A percentile compares a stretch with the other conserved stretches of the same genome.
These are phyloP conservation scores for Fusarium continuum DNA, from an alignment of 2,329 filamentous ascomycete species.

Conservation along the genomic window DNA sequence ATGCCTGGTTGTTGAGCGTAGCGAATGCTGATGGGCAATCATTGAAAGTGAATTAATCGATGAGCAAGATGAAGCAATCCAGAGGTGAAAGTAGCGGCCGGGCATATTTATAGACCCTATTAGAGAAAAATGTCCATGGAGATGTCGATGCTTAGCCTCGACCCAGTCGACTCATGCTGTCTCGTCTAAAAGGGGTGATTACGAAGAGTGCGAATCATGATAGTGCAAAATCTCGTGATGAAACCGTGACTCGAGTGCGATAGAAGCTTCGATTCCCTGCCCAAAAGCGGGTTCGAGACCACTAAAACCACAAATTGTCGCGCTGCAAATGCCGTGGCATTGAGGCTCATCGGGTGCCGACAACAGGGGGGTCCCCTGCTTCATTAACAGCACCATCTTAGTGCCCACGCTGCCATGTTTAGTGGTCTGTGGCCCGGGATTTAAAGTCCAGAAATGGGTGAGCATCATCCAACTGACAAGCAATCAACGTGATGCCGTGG, in stretches of 20 bases:
- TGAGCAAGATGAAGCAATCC: background rate
- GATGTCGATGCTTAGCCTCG: background rate
- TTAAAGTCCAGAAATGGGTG: slow-evolving; percentile 6
- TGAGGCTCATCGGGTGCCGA: slow-evolving; percentile 32
- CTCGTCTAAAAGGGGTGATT: slow-evolving; percentile 32
- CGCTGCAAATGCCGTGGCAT: slow-evolving; percentile 33
- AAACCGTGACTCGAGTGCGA: slow-evolving; percentile 24
- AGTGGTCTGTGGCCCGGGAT: slow-evolving; percentile 7
- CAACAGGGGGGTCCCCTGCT: slow-evolving; percentile 1
- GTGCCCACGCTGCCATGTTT: background rate
- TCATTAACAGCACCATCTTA: background rate
- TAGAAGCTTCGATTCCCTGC: slow-evolving; percentile 21
- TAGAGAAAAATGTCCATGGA: background rate
- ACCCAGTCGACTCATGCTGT: slow-evolving; percentile 12
- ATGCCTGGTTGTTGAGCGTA: background rate
- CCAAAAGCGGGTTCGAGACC: slow-evolving; percentile 22
- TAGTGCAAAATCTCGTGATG: slow-evolving; percentile 36
- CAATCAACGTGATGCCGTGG: slow-evolving; percentile 30
- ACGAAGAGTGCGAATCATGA: slow-evolving; percentile 34
- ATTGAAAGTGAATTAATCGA: background rate
- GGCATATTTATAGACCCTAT: slow-evolving; percentile 20
- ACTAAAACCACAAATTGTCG: slow-evolving; percentile 1
- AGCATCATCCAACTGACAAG: slow-evolving; percentile 7
- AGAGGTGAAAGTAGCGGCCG: background rate
- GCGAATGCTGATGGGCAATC: slow-evolving; percentile 10